Evolutionary conservation across 768 basidiomycete genomes (phyloP).

Genomic region (Hypsizygus marmoreus): DNA sequence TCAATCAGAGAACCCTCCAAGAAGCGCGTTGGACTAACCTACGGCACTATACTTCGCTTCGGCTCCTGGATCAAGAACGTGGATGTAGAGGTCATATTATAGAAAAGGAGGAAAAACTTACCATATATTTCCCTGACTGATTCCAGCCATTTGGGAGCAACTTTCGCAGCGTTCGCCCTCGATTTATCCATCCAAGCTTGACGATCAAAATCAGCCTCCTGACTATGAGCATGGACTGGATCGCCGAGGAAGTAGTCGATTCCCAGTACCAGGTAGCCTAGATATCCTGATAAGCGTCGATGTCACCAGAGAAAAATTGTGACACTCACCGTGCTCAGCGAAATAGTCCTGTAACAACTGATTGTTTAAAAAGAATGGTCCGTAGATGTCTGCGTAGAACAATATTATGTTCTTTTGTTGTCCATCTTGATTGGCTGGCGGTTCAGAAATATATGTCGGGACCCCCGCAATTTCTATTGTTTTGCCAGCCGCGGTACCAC

Average conservation of each 20-base stretch:
- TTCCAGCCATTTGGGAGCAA: constrained; percentile 52
- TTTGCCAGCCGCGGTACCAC: constrained; percentile 48
- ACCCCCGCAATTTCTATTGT: constrained; percentile 42
- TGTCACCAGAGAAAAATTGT: background rate
- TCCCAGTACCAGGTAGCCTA: constrained; percentile 61
- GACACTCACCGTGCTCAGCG: constrained; percentile 52
- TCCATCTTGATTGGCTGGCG: constrained; percentile 22
- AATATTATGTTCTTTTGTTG: constrained; percentile 48
- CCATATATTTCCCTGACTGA: constrained; percentile 53
- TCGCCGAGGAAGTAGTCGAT: constrained; percentile 69
- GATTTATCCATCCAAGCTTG: constrained; percentile 42
- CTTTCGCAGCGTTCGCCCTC: constrained; percentile 35
- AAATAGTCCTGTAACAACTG: constrained; percentile 66
- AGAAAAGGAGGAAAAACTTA: constrained; percentile 12
- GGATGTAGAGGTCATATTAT: background rate
- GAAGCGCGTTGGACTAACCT: constrained; percentile 31
- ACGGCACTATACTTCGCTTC: constrained; percentile 46
- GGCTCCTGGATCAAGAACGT: constrained; percentile 12
- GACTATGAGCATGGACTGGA: constrained; percentile 41
- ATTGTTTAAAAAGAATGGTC: constrained; percentile 59
- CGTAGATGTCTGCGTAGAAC: constrained; percentile 61
- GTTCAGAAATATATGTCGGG: constrained; percentile 57
- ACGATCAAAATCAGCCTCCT: constrained; percentile 39
- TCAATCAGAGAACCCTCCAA: background rate
- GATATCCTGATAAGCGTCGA: background rate